phyloP scores from a whole-genome alignment of 148 eudicot species.

The Rhododendron kiyosumense region DNA sequence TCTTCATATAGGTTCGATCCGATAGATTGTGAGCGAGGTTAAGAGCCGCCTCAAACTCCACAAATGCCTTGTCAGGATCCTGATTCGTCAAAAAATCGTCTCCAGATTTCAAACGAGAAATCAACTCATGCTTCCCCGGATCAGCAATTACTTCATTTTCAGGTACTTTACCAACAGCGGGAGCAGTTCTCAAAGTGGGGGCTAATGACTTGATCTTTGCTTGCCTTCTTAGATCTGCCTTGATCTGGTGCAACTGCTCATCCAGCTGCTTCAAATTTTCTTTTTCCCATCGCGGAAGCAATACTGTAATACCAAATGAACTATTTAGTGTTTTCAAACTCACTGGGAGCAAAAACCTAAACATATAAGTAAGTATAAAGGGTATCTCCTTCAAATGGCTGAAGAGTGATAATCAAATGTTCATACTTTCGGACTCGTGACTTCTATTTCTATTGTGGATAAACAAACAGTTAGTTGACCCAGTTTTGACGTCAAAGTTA shows the following conservation, averaged over 20 bases:
- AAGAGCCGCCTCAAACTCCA: conserved; percentile 68
- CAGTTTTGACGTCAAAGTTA: no score
- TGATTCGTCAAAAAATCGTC: conserved; percentile 73
- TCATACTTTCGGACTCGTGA: neutral
- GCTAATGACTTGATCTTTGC: conserved; percentile 95
- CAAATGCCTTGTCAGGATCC: conserved; percentile 66
- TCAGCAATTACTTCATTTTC: conserved; percentile 84
- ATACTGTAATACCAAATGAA: conserved; percentile 33
- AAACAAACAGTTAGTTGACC: neutral
- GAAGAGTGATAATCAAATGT: neutral
- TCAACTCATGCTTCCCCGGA: conserved; percentile 62
- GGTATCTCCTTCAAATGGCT: neutral
- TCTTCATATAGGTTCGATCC: conserved; percentile 80
- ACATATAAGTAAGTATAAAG: neutral
- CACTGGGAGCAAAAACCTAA: neutral
- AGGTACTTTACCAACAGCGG: conserved; percentile 49
- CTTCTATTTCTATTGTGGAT: neutral
- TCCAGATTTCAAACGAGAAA: conserved; percentile 65
- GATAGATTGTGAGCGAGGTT: conserved; percentile 68
- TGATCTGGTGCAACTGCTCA: conserved; percentile 91
- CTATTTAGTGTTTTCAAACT: neutral
- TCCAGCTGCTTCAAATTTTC: conserved; percentile 62
- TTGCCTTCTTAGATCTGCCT: conserved; percentile 79
- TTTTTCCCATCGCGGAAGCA: conserved; percentile 76
- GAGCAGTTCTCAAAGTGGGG: conserved; percentile 86